Base-by-base conservation (phyloP, 306 rosid species). In the Macrotyloma uniflorum region DNA sequence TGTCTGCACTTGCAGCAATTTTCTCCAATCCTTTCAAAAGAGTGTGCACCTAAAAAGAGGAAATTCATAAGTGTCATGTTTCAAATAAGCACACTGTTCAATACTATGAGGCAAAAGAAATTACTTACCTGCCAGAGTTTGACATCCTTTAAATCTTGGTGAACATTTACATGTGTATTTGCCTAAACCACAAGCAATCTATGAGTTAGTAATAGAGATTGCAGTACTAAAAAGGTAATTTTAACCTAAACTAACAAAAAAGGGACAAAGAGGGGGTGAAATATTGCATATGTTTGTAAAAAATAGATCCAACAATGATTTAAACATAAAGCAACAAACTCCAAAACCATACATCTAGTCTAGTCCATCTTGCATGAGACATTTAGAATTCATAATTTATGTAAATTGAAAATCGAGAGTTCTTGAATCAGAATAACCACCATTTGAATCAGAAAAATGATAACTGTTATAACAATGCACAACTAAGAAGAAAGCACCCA, bases 1-100 rank as follows among this genome's bases (percentile, higher is more conserved):
- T 96, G 82, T 96, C 98, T 36, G 99, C 99, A 93, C 99, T 96
- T 67, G 92, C 92, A 51, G 99, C 98, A 77, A 96, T 96, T 90
- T 96, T 96, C 77, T 96, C 99, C 83, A 96, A 87, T 74, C 99
- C 99, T 88, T 96, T 96, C 30, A 96, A 84, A 54, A 96, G 93
- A 58, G 99, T 96, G 77, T 93, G 98, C 84, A 91, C 98, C 99
- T 96, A 67, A 65, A 77, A 80, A 30, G 40, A 74, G 75, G 74
- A 75, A 72, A 54, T 64, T 49, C 35, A 20, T 73, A 86, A 55
- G 71, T 10, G 7, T 30, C 15, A 74, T 5, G 22, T 24, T 45
- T 20, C n/a, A 24, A 32, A 57, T 33, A 70, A 75, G 47, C 75
- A 72, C 19, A 57, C 6, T 22, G 10, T 22, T 20, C 47, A 38